Percentiles rank a stretch among this genome's conserved stretches.
Conservation (phyloP, 768 basidiomycete species). For the Multifurca ochricompacta region DNA sequence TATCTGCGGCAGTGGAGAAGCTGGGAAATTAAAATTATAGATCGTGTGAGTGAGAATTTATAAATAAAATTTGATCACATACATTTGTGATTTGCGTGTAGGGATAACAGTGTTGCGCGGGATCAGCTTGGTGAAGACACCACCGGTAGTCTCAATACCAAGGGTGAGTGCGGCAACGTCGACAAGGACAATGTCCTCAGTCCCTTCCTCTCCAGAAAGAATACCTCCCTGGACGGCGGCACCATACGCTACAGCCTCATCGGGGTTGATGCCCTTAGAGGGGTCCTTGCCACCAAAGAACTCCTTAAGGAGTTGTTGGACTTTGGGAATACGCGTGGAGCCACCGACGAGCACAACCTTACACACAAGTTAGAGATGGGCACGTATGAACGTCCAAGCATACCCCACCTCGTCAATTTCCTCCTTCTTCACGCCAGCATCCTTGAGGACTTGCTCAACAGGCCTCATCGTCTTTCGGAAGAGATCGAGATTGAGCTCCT, state of each 20-base stretch:
- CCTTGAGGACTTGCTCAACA: slow-evolving; percentile 97
- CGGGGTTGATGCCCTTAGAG: slow-evolving; percentile 97
- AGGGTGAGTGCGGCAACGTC: slow-evolving; percentile 96
- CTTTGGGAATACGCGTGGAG: slow-evolving; percentile 99
- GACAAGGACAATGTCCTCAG: slow-evolving; percentile 86
- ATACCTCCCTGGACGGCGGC: slow-evolving; percentile 99
- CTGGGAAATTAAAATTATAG: slow-evolving; percentile 23
- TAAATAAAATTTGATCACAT: slow-evolving; percentile 22
- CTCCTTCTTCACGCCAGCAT: slow-evolving; percentile 97
- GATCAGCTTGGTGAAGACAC: slow-evolving; percentile 97
- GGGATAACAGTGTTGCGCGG: slow-evolving; percentile 97
- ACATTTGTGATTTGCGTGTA: slow-evolving; percentile 94
- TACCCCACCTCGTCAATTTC: slow-evolving; percentile 77
- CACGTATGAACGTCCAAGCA: background rate
- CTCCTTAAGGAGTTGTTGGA: slow-evolving; percentile 96
- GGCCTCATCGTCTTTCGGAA: slow-evolving; percentile 99
- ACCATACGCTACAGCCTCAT: slow-evolving; percentile 98
- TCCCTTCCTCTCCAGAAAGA: slow-evolving; percentile 88
- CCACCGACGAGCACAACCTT: slow-evolving; percentile 89
- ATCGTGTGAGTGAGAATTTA: slow-evolving; percentile 9
- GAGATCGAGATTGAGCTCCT: slow-evolving; percentile 96
- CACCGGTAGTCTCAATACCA: slow-evolving; percentile 98
- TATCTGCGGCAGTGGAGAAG: slow-evolving; percentile 81
- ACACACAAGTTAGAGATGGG: background rate
- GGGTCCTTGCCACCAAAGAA: slow-evolving; percentile 93